Conservation (phyloP, 2,329 filamentous ascomycete species). For the Fusarium dlaminii region DNA sequence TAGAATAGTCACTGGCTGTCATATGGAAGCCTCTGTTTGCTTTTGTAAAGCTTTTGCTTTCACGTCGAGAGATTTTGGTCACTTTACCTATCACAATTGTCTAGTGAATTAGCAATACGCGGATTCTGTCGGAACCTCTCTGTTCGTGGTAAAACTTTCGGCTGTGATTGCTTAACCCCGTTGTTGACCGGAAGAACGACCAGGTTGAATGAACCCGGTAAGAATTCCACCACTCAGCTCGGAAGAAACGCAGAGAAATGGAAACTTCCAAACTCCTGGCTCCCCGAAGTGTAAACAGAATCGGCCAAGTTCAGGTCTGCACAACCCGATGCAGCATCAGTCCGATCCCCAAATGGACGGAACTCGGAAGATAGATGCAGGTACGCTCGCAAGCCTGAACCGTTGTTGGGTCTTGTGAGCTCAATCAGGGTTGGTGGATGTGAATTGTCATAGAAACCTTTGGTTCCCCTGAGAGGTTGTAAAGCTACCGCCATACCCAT, state of each 20-base stretch:
- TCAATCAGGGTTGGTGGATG: background rate
- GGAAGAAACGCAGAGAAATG: background rate
- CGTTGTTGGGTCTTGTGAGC: background rate
- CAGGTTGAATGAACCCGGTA: background rate
- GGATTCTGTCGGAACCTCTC: background rate
- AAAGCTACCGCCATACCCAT: conserved; percentile 3
- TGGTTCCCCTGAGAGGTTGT: conserved; percentile 10
- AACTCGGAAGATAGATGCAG: conserved; percentile 12
- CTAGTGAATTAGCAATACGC: background rate
- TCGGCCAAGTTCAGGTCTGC: conserved; percentile 11
- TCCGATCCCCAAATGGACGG: conserved; percentile 4
- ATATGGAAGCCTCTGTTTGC: background rate
- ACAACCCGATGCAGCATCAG: conserved; percentile 15
- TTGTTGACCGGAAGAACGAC: background rate
- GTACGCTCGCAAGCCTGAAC: background rate
- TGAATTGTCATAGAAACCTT: conserved; percentile 1
- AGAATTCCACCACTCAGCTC: conserved; percentile 33
- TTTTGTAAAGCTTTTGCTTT: background rate
- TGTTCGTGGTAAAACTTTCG: background rate
- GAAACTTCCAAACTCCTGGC: conserved; percentile 12
- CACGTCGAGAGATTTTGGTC: background rate
- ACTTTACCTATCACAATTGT: background rate
- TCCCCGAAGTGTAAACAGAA: conserved; percentile 6
- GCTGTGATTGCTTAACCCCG: background rate
- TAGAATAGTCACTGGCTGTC: background rate